Percentiles rank a stretch among this genome's conserved stretches.
Conservation (phyloP, 2,329 filamentous ascomycete species). For the Alternaria angustiovoidea region DNA sequence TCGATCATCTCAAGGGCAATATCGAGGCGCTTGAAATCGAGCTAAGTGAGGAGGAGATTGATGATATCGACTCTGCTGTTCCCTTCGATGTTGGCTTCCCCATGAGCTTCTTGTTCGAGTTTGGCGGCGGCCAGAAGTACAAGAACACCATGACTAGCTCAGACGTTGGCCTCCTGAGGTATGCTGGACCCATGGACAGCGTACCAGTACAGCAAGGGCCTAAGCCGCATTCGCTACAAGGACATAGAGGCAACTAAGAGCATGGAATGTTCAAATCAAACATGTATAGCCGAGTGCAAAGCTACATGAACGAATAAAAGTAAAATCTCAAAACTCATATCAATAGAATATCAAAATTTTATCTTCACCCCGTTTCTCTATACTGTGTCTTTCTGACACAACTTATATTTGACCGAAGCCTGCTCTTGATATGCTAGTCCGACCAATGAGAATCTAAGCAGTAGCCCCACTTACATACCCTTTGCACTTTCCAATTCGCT, state of each 20-base stretch:
- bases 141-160: constrained; percentile 37
- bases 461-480: constrained; percentile 11
- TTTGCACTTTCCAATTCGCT: constrained; percentile 14
- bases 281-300: not conserved
- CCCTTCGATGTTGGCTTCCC: constrained; percentile 67
- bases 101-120: constrained; percentile 53
- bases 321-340: not conserved
- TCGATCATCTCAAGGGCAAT: constrained; percentile 73
- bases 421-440: not conserved
- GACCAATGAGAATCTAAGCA: constrained; percentile 9
- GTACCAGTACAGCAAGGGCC: constrained; percentile 33
- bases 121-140: constrained; percentile 36
- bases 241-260: constrained; percentile 15
- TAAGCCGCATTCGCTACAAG: constrained; percentile 39
- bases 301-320: not conserved
- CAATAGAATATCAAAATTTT: not conserved
- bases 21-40: constrained; percentile 63
- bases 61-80: constrained; percentile 61
- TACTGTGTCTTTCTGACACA: not conserved
- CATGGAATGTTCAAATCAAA: not conserved
- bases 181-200: constrained; percentile 39
- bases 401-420: not conserved
- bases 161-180: constrained; percentile 40
- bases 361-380: not conserved
- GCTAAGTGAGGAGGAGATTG: constrained; percentile 62